A percentile compares a stretch with the other conserved stretches of the same genome.
Conservation (phyloP, 208 protist species). For the Leishmania aethiopica region DNA sequence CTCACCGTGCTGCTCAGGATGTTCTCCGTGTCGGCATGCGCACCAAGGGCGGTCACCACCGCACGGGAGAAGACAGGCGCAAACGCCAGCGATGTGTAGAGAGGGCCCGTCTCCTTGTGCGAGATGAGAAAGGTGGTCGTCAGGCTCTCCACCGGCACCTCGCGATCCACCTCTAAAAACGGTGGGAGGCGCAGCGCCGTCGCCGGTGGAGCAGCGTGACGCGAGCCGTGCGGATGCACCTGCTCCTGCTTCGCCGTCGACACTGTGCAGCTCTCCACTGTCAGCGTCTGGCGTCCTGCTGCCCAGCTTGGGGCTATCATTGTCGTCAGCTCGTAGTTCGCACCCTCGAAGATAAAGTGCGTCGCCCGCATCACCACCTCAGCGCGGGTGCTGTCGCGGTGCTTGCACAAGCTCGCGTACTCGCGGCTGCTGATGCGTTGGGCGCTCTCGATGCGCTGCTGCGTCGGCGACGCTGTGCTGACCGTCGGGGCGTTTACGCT, state of each 20-base stretch:
- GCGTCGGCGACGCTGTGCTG: conserved; percentile 9
- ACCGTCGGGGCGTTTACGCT: neutral
- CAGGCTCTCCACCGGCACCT: conserved; percentile 65
- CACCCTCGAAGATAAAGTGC: conserved; percentile 64
- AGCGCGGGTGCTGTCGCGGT: conserved; percentile 48
- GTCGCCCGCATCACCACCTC: conserved; percentile 56
- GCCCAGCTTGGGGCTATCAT: conserved; percentile 63
- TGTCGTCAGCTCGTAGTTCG: conserved; percentile 69
- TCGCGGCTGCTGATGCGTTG: conserved; percentile 77
- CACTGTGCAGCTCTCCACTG: conserved; percentile 41
- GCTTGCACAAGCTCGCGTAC: conserved; percentile 63
- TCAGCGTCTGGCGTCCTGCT: conserved; percentile 61
- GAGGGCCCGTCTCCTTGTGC: conserved; percentile 61
- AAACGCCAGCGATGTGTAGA: conserved; percentile 79
- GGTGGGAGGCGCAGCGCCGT: conserved; percentile 39
- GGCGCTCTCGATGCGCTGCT: conserved; percentile 50
- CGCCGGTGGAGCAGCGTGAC: conserved; percentile 3
- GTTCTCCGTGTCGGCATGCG: conserved; percentile 53
- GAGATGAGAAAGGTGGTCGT: conserved; percentile 71
- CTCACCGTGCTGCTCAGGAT: conserved; percentile 44
- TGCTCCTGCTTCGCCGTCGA: neutral
- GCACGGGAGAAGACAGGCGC: conserved; percentile 68
- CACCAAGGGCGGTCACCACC: conserved; percentile 30
- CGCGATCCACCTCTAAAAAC: conserved; percentile 73
- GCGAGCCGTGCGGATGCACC: neutral